Conservation (phyloP, 2,329 filamentous ascomycete genomes). For the Ceratocystis cacaofunesta region DNA sequence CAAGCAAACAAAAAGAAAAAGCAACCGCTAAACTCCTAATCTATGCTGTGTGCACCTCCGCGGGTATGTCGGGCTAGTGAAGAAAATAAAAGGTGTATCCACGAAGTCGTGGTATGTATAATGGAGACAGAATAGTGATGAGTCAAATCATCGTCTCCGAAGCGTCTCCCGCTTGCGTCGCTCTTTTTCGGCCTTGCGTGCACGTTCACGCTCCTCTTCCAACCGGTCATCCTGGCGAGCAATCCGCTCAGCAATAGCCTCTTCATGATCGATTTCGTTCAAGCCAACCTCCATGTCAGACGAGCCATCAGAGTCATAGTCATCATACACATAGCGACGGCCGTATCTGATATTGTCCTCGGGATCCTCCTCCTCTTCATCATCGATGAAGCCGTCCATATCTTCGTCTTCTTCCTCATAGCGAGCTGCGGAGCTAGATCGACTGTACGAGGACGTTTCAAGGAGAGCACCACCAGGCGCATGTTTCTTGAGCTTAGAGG, state of each 20-base stretch:
- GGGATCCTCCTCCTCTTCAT: slow-evolving; percentile 46
- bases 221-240: slow-evolving; percentile 54
- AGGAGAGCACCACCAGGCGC: slow-evolving; percentile 30
- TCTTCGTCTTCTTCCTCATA: slow-evolving; percentile 46
- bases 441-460: slow-evolving; percentile 21
- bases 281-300: slow-evolving; percentile 68
- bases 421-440: slow-evolving; percentile 31
- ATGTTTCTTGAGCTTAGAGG: slow-evolving; percentile 23
- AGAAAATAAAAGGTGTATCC: not conserved
- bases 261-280: slow-evolving; percentile 60
- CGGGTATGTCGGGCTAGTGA: slow-evolving; percentile 1
- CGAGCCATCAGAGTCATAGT: slow-evolving; percentile 49
- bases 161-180: slow-evolving; percentile 32
- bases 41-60: slow-evolving; percentile 8
- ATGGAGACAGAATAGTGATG: not conserved
- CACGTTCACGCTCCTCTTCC: slow-evolving; percentile 47
- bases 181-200: slow-evolving; percentile 47
- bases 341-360: slow-evolving; percentile 18
- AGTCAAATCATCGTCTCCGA: not conserved
- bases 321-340: slow-evolving; percentile 24
- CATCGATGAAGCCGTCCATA: slow-evolving; percentile 45
- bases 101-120: not conserved
- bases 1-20: not conserved
- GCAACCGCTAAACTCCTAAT: slow-evolving; percentile 8
- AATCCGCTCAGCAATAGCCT: slow-evolving; percentile 43